A percentile compares a stretch with the other conserved stretches of the same genome.
Conservation (phyloP, 1,284 basidiomycete genomes). For the Retiboletus fuscus region DNA sequence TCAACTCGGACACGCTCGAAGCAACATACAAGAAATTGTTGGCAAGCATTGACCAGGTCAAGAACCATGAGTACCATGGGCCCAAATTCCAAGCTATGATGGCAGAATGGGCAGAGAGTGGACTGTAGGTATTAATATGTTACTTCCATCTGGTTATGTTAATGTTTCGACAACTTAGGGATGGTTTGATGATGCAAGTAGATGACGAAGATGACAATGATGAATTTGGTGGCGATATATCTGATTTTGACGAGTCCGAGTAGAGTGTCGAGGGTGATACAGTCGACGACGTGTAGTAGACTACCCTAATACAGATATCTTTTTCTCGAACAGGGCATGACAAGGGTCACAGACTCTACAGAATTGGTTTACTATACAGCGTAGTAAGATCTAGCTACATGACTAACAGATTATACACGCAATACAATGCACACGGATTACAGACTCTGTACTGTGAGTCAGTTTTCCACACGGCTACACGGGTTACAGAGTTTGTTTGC, state of each 20-base stretch:
- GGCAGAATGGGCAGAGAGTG: background rate
- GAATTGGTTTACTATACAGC: no score
- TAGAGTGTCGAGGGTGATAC: no score
- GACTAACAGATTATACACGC: no score
- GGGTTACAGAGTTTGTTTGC: no score
- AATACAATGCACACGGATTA: no score
- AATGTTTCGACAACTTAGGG: background rate
- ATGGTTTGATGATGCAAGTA: background rate
- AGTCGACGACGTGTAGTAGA: no score
- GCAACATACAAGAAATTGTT: conserved; percentile 8
- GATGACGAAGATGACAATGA: background rate
- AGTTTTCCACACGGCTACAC: no score
- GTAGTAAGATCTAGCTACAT: no score
- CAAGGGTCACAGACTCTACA: no score
- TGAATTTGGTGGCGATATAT: background rate
- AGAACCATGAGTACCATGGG: background rate
- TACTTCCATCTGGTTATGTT: background rate
- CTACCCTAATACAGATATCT: no score
- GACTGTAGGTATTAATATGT: background rate
- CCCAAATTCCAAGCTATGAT: background rate
- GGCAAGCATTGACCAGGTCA: background rate
- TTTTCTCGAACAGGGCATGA: no score
- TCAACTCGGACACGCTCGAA: background rate
- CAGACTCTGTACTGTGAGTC: no score
- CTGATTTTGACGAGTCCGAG: background rate